phyloP scores from a whole-genome alignment of 495 filamentous ascomycete species.

The Barbatosphaeria neglecta region DNA sequence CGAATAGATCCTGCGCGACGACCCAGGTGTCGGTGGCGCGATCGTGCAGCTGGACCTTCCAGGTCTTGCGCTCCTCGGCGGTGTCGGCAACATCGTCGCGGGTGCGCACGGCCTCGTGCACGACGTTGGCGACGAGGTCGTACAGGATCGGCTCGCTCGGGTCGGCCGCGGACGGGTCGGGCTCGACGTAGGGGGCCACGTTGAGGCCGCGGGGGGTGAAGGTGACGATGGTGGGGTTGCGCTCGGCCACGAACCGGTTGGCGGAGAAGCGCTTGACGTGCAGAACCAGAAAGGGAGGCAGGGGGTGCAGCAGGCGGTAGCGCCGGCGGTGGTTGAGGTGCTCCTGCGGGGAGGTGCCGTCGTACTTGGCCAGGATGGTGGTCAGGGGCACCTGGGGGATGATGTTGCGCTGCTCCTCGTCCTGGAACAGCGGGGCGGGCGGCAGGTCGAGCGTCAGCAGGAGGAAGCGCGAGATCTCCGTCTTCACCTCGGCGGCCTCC shows the following conservation, averaged over 20 bases:
- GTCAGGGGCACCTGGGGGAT: constrained; percentile 91
- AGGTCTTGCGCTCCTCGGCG: constrained; percentile 73
- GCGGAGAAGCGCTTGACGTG: constrained; percentile 94
- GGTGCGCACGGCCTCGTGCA: constrained; percentile 73
- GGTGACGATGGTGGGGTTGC: constrained; percentile 96
- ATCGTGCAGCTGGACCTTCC: constrained; percentile 58
- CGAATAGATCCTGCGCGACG: constrained; percentile 87
- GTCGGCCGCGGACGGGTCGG: constrained; percentile 24
- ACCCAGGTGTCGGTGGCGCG: constrained; percentile 71
- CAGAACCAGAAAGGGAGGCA: constrained; percentile 85
- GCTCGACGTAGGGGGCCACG: constrained; percentile 70
- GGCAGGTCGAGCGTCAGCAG: constrained; percentile 90
- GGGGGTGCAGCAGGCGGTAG: constrained; percentile 82
- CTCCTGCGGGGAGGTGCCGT: constrained; percentile 79
- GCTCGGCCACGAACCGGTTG: constrained; percentile 92
- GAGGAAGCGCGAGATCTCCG: constrained; percentile 64
- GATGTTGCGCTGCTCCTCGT: constrained; percentile 79
- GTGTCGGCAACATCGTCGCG: constrained; percentile 65
- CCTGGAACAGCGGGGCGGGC: constrained; percentile 91
- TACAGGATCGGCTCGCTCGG: constrained; percentile 88
- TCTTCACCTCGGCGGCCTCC: constrained; percentile 72
- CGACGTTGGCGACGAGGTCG: constrained; percentile 93
- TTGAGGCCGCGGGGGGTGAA: constrained; percentile 78
- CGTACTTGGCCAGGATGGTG: constrained; percentile 86
- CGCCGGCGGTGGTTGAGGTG: constrained; percentile 73